Evolutionary conservation across 306 rosid genomes (phyloP).

Genomic region (Begonia peltatifolia): DNA sequence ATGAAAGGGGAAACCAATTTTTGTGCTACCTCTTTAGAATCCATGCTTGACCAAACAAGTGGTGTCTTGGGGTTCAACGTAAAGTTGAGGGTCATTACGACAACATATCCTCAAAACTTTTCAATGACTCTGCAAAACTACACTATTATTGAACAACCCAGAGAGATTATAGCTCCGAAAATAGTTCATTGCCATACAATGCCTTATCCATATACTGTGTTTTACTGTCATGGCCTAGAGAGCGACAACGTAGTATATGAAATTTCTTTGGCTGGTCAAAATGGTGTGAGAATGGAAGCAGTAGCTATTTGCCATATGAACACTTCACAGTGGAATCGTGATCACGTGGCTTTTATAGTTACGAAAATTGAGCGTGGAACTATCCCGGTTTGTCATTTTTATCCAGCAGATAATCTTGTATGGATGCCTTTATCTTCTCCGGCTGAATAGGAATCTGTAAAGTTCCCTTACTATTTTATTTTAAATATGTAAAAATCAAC

Average conservation of each 20-base stretch:
- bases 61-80: constrained; percentile 23
- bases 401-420: constrained; percentile 43
- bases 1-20: constrained; percentile 47
- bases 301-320: constrained; percentile 71
- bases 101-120: constrained; percentile 24
- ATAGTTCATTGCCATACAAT: constrained; percentile 49
- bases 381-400: constrained; percentile 65
- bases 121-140: constrained; percentile 35
- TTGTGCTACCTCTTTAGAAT: constrained; percentile 54
- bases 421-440: constrained; percentile 23
- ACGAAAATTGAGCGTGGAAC: constrained; percentile 37
- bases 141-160: constrained; percentile 24
- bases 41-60: constrained; percentile 35
- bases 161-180: constrained; percentile 25
- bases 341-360: constrained; percentile 39
- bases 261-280: constrained; percentile 23
- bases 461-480: no score
- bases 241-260: constrained; percentile 34
- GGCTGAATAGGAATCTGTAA: no score
- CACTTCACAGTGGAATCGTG: constrained; percentile 53
- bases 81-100: constrained; percentile 27
- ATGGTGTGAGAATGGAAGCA: constrained; percentile 43
- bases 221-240: constrained; percentile 49
- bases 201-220: constrained; percentile 75
- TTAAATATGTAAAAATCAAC: no score